phyloP scores from a whole-genome alignment of 345 rosid species.

The Salix suchowensis region DNA sequence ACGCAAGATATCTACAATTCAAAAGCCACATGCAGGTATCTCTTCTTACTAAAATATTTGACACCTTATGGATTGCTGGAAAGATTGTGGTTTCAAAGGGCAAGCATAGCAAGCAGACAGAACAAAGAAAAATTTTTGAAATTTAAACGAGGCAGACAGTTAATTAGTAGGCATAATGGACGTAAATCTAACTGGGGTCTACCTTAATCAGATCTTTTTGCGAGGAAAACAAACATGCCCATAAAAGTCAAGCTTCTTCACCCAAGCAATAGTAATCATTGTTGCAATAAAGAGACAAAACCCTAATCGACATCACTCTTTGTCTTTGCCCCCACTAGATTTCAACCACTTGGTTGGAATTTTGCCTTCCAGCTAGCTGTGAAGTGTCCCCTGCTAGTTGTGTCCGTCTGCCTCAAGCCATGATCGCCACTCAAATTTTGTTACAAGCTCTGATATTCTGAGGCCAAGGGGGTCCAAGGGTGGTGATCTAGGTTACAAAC shows the following conservation, averaged over 20 bases:
- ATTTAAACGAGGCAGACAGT: slow-evolving; percentile 23
- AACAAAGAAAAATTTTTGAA: slow-evolving; percentile 4
- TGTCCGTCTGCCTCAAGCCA: slow-evolving; percentile 9
- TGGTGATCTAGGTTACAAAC: not conserved
- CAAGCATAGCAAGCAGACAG: not conserved
- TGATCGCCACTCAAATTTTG: not conserved
- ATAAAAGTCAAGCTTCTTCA: slow-evolving; percentile 24
- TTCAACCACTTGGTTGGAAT: slow-evolving; percentile 27
- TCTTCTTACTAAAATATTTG: not conserved
- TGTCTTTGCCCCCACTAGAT: slow-evolving; percentile 13
- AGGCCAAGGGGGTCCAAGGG: not conserved
- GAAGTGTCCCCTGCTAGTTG: not conserved
- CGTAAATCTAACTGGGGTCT: slow-evolving; percentile 18
- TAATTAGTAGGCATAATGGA: slow-evolving; percentile 1
- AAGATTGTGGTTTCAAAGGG: not conserved
- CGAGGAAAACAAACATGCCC: slow-evolving; percentile 2
- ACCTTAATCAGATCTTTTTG: slow-evolving; percentile 1
- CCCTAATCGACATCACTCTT: slow-evolving; percentile 10
- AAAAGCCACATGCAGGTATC: not conserved
- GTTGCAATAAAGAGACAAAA: slow-evolving; percentile 14
- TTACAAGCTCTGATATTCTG: not conserved
- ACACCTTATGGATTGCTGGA: not conserved
- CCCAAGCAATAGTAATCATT: slow-evolving; percentile 19
- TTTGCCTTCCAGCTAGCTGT: slow-evolving; percentile 35
- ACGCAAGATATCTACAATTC: not conserved